Base-by-base conservation (phyloP, 352 stramenopile species). In the Pythium dissimile region DNA sequence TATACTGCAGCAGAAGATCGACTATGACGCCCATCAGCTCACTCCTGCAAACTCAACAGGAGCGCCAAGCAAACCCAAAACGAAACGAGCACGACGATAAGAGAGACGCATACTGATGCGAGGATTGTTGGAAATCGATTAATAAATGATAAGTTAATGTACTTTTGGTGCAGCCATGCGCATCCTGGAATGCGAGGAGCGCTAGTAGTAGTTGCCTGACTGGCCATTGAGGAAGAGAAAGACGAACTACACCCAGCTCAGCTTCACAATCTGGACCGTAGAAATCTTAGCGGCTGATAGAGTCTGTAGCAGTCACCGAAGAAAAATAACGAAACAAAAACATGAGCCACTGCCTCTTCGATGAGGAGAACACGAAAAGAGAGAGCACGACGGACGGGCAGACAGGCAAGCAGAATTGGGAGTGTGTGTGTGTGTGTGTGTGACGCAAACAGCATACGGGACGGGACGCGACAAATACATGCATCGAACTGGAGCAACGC, bases 1-100 rank as follows among this genome's bases (percentile, higher is more conserved):
- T 32, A 73, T 83, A 38, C 44, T 83, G 20, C 67, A 74, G 45
- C 73, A 83, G 50, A 30, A 54, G 2, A 50, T 83, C 28, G 69
- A 75, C 37, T 68, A 70, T n/a, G 64, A 69, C 3, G 58, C 55
- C 23, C 56, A 78, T 31, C 69, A 49, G 1, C 16, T 68, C 7
- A 21, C 21, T 12, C 16, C n/a, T 24, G 1, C 11, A 7, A 21
- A 35, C 13, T 18, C 24, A 3, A 2, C 31, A 16, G 39, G 31
- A 18, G 50, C 47, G 16, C 20, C 47, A 30, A 50, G 21, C 43
- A 68, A 63, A 34, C 59, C 58, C 43, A 68, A 63, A 34, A 62
- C 58, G 47, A 67, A 62, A 24, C 51, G 52, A 18, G 45, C 50
- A 6, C 54, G 34, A 26, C 55, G 51, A 32, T 66, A 34, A 42